Evolutionary conservation across 495 filamentous ascomycete species (phyloP), one percentile per base, ranked within the genome.

Genomic region (Talaromyces stipitatus): DNA sequence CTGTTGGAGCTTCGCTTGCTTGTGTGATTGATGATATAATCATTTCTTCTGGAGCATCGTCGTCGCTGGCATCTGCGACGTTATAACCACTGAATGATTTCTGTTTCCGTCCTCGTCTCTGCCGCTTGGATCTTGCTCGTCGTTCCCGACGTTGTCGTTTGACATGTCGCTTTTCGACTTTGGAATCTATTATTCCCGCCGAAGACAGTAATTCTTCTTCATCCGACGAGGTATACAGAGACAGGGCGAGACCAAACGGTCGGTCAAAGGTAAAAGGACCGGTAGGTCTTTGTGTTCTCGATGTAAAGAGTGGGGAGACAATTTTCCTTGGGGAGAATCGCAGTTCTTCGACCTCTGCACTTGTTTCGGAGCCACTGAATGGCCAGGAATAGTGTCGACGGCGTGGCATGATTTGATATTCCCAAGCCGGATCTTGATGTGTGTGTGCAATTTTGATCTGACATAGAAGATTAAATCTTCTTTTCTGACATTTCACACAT

Each of bases 151-250:
- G 32, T 20, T 18, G 33, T 27, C 33, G 23, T 28, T 14, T 20
- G 14, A 32, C 61, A 18, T 68, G 64, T 8, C 61, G 55, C 14
- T 60, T 62, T 6, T 56, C 50, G 7, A 56, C 29, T 52, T 60
- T 61, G 4, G 66, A 59, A 7, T 65, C 66, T 20, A 67, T 52
- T 26, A 77, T 72, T 1, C 72, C 72, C 8, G 72, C 71, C 33
- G 72, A 73, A 3, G 66, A 63, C 33, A 68, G 66, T 26, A 65
- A 62, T 48, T 70, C 68, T 29, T 52, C 54, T 30, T 65, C 67
- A 10, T 56, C 55, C 36, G 54, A 55, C 4, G 36, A 55, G 24
- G 24, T 46, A 16, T 55, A 43, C 8, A 62, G 24, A 10, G 52
- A 36, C 11, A 43, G 14, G 8, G 29, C 32, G 5, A 20, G 18